Base-by-base conservation (phyloP, 805 yeast species). In the Saccharomyces mikatae region DNA sequence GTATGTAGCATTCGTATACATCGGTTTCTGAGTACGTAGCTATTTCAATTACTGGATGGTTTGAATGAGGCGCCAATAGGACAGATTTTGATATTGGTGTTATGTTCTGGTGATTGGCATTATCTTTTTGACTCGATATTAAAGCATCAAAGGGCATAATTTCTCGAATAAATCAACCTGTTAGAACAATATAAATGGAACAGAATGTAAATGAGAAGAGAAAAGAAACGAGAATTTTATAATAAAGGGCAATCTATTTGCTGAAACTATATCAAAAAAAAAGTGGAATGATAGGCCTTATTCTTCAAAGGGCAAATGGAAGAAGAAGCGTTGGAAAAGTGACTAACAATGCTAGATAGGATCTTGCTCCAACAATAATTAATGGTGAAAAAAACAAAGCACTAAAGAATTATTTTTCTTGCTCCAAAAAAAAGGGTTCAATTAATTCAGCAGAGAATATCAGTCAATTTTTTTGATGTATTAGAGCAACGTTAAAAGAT, bases 1-100 rank as follows among this genome's bases (percentile, higher is more conserved):
- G 75, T 46, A 87, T 79, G 49, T 83, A 83, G 65, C 83, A 80
- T 65, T 85, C 90, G 64, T 69, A 77, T 6, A 79, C 83, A 52
- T 79, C 82, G 1, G 76, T 74, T 61, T 76, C 76, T 3, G 81
- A 75, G 60, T 79, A 79, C 5, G 79, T 76, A 1, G 81, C 77
- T 29, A 74, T 70, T 48, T 69, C 73, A 13, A 69, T 66, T 2
- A 62, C 55, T 10, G 72, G 70, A 17, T 36, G 44, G 24, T 36
- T 36, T 3, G 44, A 36, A 17, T 36, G 44, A 36, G 44, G 44
- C 13, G 44, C 44, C 44, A 36, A 36, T 17, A 36, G 44, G 8
- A 36, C 44, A 5, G 44, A 36, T 36, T 36, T 36, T 9, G 44
- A 36, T 36, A 36, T 36, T 36, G 44, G 44, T 3, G 44, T 36